Evolutionary conservation across 2,329 filamentous ascomycete genomes (phyloP).

Genomic region (Pezicula radicicola): DNA sequence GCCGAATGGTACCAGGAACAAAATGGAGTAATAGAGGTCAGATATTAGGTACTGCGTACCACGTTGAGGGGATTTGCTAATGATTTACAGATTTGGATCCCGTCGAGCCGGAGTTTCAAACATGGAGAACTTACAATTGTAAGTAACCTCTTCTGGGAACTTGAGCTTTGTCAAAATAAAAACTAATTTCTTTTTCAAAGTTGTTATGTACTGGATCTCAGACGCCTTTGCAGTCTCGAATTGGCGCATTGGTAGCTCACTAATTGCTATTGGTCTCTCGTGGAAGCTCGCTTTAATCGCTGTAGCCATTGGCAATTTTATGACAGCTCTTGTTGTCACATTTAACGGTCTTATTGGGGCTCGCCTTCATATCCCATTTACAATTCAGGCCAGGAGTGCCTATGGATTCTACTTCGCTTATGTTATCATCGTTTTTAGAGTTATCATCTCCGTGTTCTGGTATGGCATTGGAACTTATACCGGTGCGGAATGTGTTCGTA

Average conservation of each 20-base stretch:
- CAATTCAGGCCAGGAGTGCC: conserved; percentile 22
- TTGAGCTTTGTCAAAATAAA: background rate
- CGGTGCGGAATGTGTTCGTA: conserved; percentile 24
- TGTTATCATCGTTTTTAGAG: conserved; percentile 24
- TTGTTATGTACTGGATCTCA: conserved; percentile 18
- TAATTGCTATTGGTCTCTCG: conserved; percentile 16
- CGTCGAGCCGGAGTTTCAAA: background rate
- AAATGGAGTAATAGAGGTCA: background rate
- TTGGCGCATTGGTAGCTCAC: conserved; percentile 14
- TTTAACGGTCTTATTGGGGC: conserved; percentile 21
- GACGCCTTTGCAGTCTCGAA: conserved; percentile 16
- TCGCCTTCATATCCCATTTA: conserved; percentile 25
- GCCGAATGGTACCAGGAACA: background rate
- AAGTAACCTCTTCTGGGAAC: background rate
- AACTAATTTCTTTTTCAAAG: background rate
- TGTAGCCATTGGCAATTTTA: conserved; percentile 14
- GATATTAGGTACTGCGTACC: background rate
- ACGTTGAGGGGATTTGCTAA: background rate
- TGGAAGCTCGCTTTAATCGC: conserved; percentile 16
- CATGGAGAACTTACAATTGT: conserved; percentile 1
- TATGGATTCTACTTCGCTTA: conserved; percentile 25
- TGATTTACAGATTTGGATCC: background rate
- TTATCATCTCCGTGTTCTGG: conserved; percentile 33
- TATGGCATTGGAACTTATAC: conserved; percentile 28
- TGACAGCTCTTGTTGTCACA: conserved; percentile 16